Evolutionary conservation across 768 basidiomycete genomes (phyloP).

Genomic region (Calocybe cyanea): DNA sequence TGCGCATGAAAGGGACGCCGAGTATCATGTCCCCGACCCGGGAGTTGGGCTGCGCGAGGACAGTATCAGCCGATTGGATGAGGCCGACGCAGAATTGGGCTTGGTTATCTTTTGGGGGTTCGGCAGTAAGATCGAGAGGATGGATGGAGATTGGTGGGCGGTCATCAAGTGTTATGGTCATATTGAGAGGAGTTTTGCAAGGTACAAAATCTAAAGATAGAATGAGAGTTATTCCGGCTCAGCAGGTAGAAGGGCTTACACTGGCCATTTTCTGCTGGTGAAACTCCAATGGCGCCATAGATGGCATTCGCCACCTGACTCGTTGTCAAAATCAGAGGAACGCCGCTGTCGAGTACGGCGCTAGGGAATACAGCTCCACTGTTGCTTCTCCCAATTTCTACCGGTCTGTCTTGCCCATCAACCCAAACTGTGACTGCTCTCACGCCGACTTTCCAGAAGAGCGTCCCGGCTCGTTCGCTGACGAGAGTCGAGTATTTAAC

Average conservation of each 20-base stretch:
- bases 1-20: conserved; percentile 75
- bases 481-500: conserved; percentile 50
- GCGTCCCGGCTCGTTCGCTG: conserved; percentile 31
- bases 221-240: not conserved
- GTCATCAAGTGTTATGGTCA: conserved; percentile 62
- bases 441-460: conserved; percentile 64
- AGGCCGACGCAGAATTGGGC: conserved; percentile 57
- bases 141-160: conserved; percentile 59
- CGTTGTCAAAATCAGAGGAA: conserved; percentile 63
- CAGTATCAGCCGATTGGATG: conserved; percentile 53
- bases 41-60: conserved; percentile 31
- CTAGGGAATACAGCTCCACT: conserved; percentile 46
- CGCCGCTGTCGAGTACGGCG: conserved; percentile 72
- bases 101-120: conserved; percentile 38
- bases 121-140: conserved; percentile 66
- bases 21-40: conserved; percentile 67
- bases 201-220: conserved; percentile 62
- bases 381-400: conserved; percentile 38
- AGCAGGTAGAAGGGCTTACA: conserved; percentile 40
- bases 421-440: conserved; percentile 59
- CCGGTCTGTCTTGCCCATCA: conserved; percentile 32
- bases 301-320: conserved; percentile 64
- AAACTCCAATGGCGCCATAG: conserved; percentile 69
- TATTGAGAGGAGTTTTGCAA: conserved; percentile 66
- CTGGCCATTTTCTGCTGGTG: conserved; percentile 54